Conservation (phyloP, 192 early-diverging fungal genomes). For the Chytriomyces sp. region DNA sequence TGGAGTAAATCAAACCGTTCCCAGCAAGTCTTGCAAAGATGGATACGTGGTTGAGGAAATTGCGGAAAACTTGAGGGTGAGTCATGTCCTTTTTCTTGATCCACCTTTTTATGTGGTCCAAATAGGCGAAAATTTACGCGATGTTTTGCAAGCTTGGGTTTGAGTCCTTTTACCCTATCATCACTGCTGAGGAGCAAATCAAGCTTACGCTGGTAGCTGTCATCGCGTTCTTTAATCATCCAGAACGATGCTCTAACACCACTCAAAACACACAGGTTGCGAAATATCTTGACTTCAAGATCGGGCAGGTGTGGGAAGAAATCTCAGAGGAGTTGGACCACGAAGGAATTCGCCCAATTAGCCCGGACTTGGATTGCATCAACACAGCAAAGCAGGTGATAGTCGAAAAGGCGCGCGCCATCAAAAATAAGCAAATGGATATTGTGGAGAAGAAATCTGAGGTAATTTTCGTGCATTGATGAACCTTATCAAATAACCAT, state of each 20-base stretch:
- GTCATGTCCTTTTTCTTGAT: not conserved
- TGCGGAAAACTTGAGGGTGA: constrained; percentile 35
- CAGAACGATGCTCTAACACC: not conserved
- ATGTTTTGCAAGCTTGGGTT: constrained; percentile 53
- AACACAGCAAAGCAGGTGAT: constrained; percentile 75
- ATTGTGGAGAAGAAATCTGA: constrained; percentile 27
- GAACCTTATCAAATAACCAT: not conserved
- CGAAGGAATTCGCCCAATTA: constrained; percentile 51
- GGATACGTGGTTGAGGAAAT: constrained; percentile 34
- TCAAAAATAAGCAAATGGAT: constrained; percentile 39
- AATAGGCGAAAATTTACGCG: constrained; percentile 50
- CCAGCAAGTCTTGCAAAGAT: constrained; percentile 15
- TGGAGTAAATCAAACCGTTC: constrained; percentile 9
- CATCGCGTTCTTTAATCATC: not conserved
- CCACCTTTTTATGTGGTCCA: not conserved
- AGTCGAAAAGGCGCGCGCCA: constrained; percentile 35
- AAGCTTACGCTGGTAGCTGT: constrained; percentile 40
- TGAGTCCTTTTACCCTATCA: constrained; percentile 15
- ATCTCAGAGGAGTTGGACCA: constrained; percentile 48
- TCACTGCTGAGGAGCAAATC: constrained; percentile 32
- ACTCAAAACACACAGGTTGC: constrained; percentile 36
- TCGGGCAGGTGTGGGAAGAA: constrained; percentile 57
- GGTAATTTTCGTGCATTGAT: not conserved
- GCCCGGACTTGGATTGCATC: constrained; percentile 50
- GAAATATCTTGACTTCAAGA: constrained; percentile 59